These are phyloP conservation scores for Penicillium sp. DNA, from an alignment of 2,329 filamentous ascomycete species.

Conservation along the genomic window DNA sequence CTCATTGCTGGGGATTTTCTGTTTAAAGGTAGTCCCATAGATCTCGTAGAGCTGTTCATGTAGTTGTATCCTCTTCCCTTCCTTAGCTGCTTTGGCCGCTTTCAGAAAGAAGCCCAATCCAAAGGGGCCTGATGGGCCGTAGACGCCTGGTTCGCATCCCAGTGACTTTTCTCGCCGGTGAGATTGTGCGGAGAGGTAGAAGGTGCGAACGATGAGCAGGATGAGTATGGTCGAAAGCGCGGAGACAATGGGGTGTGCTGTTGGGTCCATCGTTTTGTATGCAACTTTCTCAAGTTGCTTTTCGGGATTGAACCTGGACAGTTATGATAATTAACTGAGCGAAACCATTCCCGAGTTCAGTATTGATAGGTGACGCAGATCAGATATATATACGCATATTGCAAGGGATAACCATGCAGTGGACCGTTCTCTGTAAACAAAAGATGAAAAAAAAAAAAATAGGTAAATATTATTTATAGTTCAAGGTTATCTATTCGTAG, in stretches of 20 bases:
- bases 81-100: slow-evolving; percentile 7
- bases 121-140: slow-evolving; percentile 9
- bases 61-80: slow-evolving; percentile 4
- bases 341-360: too few relatives aligned
- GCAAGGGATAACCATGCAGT: too few relatives aligned
- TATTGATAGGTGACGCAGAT: too few relatives aligned
- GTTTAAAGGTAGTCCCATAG: slow-evolving; percentile 10
- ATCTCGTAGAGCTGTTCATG: slow-evolving; percentile 4
- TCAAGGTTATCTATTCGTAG: too few relatives aligned
- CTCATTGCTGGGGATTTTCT: slow-evolving; percentile 7
- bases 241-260: neutral
- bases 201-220: neutral
- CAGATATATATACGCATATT: too few relatives aligned
- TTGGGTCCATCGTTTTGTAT: neutral
- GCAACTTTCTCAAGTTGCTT: neutral
- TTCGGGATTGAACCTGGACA: neutral
- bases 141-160: slow-evolving; percentile 7
- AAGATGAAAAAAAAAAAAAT: too few relatives aligned
- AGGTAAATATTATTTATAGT: too few relatives aligned
- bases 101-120: slow-evolving; percentile 7
- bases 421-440: too few relatives aligned
- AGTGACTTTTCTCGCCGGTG: slow-evolving; percentile 1
- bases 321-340: neutral
- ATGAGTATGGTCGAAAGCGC: neutral
- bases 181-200: slow-evolving; percentile 2